Evolutionary conservation across 306 rosid genomes (phyloP).

Genomic region (Pyrus pyrifolia): DNA sequence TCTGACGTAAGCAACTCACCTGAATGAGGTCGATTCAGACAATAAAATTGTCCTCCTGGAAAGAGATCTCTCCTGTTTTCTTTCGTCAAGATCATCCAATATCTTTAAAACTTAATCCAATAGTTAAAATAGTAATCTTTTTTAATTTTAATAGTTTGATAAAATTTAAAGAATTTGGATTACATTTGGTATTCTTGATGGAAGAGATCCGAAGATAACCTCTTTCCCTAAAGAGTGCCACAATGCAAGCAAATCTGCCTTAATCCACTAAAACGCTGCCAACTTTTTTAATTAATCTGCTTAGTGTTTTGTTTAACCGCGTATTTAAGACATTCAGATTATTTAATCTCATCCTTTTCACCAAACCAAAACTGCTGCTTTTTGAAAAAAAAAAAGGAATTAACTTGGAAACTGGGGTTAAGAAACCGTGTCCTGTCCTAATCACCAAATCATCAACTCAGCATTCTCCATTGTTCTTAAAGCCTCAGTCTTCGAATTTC

Average conservation of each 20-base stretch:
- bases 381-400: background rate
- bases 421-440: background rate
- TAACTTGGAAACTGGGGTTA: background rate
- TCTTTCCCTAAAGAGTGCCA: background rate
- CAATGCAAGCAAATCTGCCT: background rate
- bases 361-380: background rate
- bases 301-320: background rate
- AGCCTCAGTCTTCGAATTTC: background rate
- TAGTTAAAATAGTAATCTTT: accelerated
- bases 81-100: accelerated
- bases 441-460: background rate
- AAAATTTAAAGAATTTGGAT: accelerated
- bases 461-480: background rate
- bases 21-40: background rate
- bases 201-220: too few relatives aligned
- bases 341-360: background rate
- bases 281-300: background rate
- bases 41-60: background rate
- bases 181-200: accelerated
- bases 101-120: accelerated
- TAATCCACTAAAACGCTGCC: background rate
- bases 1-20: background rate
- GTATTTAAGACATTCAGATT: background rate
- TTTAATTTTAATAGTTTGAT: accelerated
- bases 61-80: accelerated